phyloP scores from a whole-genome alignment of 352 stramenopile genomes.

The Phytopythium cucurbitacearum region DNA sequence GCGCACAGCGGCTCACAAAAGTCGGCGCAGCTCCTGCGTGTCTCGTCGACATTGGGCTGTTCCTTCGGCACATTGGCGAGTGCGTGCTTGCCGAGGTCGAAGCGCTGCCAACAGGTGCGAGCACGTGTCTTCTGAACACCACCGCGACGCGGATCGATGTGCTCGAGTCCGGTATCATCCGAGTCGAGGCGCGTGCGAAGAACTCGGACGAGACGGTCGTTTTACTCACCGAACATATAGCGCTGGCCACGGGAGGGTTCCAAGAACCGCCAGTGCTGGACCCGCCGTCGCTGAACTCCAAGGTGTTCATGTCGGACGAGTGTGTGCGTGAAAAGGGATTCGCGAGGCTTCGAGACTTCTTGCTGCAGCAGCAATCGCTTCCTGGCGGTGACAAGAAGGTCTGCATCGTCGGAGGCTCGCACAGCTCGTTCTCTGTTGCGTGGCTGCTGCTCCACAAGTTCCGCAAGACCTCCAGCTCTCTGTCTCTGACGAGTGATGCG shows the following conservation, averaged over 20 bases:
- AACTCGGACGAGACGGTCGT: slow-evolving; percentile 23
- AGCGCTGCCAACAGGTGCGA: slow-evolving; percentile 26
- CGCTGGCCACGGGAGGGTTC: slow-evolving; percentile 60
- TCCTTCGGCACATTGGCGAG: slow-evolving; percentile 50
- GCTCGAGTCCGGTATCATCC: slow-evolving; percentile 41
- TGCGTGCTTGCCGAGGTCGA: slow-evolving; percentile 42
- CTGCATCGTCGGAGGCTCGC: slow-evolving; percentile 77
- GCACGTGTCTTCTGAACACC: slow-evolving; percentile 48
- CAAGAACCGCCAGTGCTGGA: slow-evolving; percentile 44
- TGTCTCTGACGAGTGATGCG: neutral
- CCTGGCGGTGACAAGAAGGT: slow-evolving; percentile 46
- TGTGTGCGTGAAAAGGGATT: slow-evolving; percentile 67
- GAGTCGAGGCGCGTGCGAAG: slow-evolving; percentile 27
- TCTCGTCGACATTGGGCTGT: slow-evolving; percentile 60
- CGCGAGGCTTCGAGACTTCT: slow-evolving; percentile 27
- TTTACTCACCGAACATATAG: slow-evolving; percentile 56
- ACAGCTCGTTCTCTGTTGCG: slow-evolving; percentile 82
- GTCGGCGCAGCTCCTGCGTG: slow-evolving; percentile 45
- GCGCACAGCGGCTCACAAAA: slow-evolving; percentile 47
- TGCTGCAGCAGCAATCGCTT: slow-evolving; percentile 28
- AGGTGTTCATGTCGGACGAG: slow-evolving; percentile 63
- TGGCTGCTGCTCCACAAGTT: slow-evolving; percentile 78
- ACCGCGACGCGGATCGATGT: slow-evolving; percentile 41
- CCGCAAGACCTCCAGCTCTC: neutral
- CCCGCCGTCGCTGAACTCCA: slow-evolving; percentile 30